Conservation (phyloP, 306 rosid species). For the Pyrus communis region DNA sequence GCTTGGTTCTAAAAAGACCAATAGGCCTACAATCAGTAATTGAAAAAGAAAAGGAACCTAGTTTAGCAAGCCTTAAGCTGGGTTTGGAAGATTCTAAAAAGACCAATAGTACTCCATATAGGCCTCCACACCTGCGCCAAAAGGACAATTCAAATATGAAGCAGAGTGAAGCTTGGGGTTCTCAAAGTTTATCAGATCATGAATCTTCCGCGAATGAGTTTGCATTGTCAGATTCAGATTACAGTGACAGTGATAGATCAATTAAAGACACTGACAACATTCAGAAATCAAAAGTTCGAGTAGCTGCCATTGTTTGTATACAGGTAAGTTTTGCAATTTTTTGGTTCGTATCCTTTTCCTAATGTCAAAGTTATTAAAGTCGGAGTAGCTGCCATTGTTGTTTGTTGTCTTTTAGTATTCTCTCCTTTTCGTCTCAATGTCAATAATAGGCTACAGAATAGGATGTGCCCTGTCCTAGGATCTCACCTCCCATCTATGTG, state of each 20-base stretch:
- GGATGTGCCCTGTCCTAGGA: background rate
- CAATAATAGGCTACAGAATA: background rate
- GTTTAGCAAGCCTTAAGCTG: slow-evolving; percentile 17
- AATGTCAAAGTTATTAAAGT: background rate
- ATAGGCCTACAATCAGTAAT: too few relatives aligned
- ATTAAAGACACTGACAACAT: slow-evolving; percentile 39
- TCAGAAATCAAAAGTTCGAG: slow-evolving; percentile 62
- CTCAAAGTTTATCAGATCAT: slow-evolving; percentile 33
- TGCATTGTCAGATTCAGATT: slow-evolving; percentile 87
- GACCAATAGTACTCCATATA: slow-evolving; percentile 40
- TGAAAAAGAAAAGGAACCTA: slow-evolving; percentile 32
- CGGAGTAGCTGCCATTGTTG: background rate
- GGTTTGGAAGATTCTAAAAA: slow-evolving; percentile 42
- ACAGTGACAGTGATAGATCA: slow-evolving; percentile 78
- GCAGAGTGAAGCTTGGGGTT: slow-evolving; percentile 27
- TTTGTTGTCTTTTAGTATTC: background rate
- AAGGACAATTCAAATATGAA: slow-evolving; percentile 42
- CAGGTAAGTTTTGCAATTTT: slow-evolving; percentile 46
- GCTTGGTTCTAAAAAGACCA: too few relatives aligned
- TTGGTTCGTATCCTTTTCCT: background rate
- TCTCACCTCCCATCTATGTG: slow-evolving; percentile 32
- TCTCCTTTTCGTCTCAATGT: background rate
- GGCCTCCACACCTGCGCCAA: slow-evolving; percentile 93
- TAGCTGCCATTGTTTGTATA: slow-evolving; percentile 77
- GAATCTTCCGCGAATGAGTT: slow-evolving; percentile 50